phyloP scores from a whole-genome alignment of 805 yeast species.

The Metschnikowia kunwiensis region DNA sequence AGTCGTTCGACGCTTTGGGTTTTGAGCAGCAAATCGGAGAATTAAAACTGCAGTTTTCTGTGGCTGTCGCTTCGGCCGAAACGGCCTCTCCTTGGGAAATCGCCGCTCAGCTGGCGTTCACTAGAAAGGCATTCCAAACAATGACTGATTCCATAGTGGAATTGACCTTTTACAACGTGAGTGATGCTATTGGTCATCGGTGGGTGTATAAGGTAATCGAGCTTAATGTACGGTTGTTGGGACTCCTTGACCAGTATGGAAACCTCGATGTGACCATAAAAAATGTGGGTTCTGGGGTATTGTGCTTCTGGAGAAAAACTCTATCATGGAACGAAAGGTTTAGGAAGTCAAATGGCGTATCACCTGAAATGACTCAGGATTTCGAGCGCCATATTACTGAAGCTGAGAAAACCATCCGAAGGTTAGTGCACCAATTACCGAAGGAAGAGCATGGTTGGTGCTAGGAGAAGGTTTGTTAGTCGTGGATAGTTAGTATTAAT shows the following conservation, averaged over 20 bases:
- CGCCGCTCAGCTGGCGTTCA: background rate
- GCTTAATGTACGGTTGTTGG: conserved; percentile 3
- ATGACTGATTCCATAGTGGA: conserved; percentile 1
- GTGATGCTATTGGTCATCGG: background rate
- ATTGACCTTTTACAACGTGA: background rate
- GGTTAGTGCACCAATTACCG: too few species aligned
- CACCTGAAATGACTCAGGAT: too few species aligned
- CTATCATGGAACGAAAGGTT: too few species aligned
- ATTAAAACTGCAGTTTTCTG: background rate
- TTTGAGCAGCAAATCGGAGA: background rate
- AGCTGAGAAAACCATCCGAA: too few species aligned
- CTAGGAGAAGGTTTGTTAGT: too few species aligned
- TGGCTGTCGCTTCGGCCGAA: background rate
- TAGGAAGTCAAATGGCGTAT: too few species aligned
- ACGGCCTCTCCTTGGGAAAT: background rate
- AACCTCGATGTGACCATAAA: background rate
- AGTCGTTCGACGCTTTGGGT: background rate
- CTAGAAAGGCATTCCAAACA: background rate
- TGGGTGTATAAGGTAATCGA: conserved; percentile 3
- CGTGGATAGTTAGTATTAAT: too few species aligned
- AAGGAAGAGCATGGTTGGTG: too few species aligned
- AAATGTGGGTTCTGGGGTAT: too few species aligned
- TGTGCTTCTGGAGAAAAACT: too few species aligned
- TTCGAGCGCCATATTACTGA: too few species aligned
- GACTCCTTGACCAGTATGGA: background rate